Evolutionary conservation across 176 grass and related monocot genomes (phyloP).

Genomic region (Phoenix dactylifera): DNA sequence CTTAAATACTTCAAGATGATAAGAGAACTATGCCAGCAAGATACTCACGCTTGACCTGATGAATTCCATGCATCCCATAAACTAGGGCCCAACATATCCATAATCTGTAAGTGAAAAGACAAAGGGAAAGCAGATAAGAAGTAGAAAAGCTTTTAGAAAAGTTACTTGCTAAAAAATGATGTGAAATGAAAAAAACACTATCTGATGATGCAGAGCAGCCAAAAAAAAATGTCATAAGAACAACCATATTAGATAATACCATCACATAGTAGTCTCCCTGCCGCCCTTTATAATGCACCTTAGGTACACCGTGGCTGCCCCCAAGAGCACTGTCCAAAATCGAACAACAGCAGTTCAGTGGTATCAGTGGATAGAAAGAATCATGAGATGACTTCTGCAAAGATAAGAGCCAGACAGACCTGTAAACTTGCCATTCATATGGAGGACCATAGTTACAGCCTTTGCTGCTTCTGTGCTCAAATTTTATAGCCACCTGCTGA

Average conservation of each 20-base stretch:
- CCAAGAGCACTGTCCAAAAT: conserved; percentile 49
- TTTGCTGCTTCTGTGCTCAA: conserved; percentile 80
- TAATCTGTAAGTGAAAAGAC: conserved; percentile 38
- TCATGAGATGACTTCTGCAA: background rate
- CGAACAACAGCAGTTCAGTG: conserved; percentile 5
- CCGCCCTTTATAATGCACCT: conserved; percentile 86
- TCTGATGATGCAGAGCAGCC: background rate
- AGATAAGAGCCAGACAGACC: conserved; percentile 27
- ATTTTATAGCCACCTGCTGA: conserved; percentile 79
- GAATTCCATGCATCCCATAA: conserved; percentile 87
- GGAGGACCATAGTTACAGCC: conserved; percentile 83
- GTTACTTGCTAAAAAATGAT: no score
- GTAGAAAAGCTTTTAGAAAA: background rate
- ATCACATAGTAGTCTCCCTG: conserved; percentile 89
- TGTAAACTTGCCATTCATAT: conserved; percentile 83
- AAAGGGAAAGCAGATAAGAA: background rate
- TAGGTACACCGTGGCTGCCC: conserved; percentile 71
- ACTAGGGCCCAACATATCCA: conserved; percentile 93
- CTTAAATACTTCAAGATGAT: no score
- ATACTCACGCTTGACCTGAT: conserved; percentile 64
- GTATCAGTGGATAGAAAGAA: background rate
- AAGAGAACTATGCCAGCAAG: background rate
- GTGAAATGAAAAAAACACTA: background rate
- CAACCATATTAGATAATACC: conserved; percentile 32
- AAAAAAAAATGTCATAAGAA: background rate